Evolutionary conservation across 1,284 basidiomycete species (phyloP).

Genomic region (Cutaneotrichosporon sp.): DNA sequence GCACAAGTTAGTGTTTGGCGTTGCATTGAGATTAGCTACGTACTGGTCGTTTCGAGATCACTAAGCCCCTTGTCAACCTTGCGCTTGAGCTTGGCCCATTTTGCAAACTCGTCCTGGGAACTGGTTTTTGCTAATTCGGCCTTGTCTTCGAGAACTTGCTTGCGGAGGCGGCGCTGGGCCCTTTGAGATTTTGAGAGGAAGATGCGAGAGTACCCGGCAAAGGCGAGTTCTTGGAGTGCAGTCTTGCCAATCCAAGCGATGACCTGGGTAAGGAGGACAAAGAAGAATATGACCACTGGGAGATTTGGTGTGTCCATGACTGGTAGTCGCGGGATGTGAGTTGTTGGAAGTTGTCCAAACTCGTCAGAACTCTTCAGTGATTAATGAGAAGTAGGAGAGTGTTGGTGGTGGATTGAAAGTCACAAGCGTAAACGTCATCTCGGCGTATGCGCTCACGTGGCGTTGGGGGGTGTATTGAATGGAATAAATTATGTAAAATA

Average conservation of each 20-base stretch:
- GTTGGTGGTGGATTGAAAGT: too few relatives aligned
- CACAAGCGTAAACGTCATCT: too few relatives aligned
- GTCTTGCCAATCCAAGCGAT: conserved; percentile 82
- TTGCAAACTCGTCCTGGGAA: conserved; percentile 96
- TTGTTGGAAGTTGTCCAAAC: neutral
- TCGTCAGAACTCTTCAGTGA: too few relatives aligned
- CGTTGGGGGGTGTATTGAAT: too few relatives aligned
- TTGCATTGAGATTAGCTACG: conserved; percentile 50
- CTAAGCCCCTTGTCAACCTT: conserved; percentile 88
- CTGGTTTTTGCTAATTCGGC: conserved; percentile 82
- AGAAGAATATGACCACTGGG: conserved; percentile 69
- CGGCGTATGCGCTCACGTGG: too few relatives aligned
- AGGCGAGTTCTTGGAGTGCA: conserved; percentile 69
- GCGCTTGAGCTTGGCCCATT: conserved; percentile 91
- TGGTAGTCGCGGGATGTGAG: too few relatives aligned
- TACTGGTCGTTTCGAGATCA: conserved; percentile 89
- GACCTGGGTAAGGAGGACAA: conserved; percentile 74
- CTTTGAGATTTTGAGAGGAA: conserved; percentile 58
- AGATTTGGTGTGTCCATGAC: conserved; percentile 48
- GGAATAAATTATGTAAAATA: too few relatives aligned
- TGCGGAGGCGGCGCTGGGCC: conserved; percentile 65
- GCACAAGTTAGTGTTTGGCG: too few relatives aligned
- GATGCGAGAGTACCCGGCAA: conserved; percentile 62
- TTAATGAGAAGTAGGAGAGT: too few relatives aligned
- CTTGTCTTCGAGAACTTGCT: conserved; percentile 71